phyloP scores from a whole-genome alignment of 2,329 filamentous ascomycete genomes.

The Colletotrichum orchidophilum region DNA sequence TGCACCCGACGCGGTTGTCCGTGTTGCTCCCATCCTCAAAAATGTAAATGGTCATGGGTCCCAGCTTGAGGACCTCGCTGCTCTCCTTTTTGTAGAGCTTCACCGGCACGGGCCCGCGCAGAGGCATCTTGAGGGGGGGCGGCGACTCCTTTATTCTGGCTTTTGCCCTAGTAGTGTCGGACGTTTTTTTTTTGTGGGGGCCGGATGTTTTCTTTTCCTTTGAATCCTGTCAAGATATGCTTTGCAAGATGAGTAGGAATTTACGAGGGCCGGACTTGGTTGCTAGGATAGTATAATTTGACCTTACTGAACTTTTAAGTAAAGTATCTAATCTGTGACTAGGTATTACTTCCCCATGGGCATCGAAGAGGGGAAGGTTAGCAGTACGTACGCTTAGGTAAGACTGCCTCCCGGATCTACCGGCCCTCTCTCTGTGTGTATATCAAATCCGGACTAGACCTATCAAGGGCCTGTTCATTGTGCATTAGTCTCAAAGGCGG shows the following conservation, averaged over 20 bases:
- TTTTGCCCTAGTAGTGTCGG: neutral
- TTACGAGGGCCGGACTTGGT: neutral
- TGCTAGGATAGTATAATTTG: neutral
- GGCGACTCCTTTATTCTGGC: too few species aligned
- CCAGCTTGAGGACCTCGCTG: conserved; percentile 43
- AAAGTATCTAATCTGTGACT: neutral
- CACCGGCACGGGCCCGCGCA: conserved; percentile 43
- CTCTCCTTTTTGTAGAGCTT: conserved; percentile 42
- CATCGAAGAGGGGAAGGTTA: neutral
- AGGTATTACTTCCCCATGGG: too few species aligned
- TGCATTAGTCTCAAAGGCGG: neutral
- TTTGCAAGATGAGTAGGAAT: neutral
- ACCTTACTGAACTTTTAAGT: neutral
- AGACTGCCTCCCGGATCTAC: neutral
- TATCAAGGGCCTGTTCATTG: neutral
- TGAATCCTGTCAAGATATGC: neutral
- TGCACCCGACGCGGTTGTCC: conserved; percentile 44
- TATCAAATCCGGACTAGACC: neutral
- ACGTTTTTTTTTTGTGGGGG: neutral
- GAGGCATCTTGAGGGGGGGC: conserved; percentile 45
- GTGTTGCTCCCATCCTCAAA: conserved; percentile 47
- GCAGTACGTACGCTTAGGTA: neutral
- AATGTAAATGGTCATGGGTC: conserved; percentile 45
- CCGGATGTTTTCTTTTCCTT: neutral
- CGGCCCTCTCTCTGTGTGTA: neutral